Percentiles rank a stretch among this genome's conserved stretches.
phyloP scores from a whole-genome alignment of 2,329 filamentous ascomycete species.

The Aspergillus udagawae region DNA sequence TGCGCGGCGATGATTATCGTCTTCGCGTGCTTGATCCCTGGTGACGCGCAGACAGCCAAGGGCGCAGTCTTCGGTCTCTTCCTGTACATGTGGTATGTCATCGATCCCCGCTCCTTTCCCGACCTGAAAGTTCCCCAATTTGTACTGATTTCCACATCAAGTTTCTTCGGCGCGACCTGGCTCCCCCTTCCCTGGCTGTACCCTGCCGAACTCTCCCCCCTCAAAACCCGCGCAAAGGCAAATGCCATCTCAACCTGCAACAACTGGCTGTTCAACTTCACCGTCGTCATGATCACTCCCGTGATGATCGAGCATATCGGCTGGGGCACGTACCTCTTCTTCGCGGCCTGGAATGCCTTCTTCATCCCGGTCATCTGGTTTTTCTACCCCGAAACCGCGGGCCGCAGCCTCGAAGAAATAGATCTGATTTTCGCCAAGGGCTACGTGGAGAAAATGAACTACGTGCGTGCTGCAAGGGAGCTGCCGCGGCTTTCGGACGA shows the following conservation, averaged over 20 bases:
- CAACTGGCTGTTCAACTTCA: constrained; percentile 57
- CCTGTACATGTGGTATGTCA: constrained; percentile 52
- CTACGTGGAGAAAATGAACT: constrained; percentile 39
- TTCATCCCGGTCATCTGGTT: constrained; percentile 53
- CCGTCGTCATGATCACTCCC: constrained; percentile 49
- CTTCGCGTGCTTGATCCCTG: constrained; percentile 38
- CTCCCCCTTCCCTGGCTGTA: constrained; percentile 59
- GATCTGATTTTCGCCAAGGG: constrained; percentile 45
- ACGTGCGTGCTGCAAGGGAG: constrained; percentile 30
- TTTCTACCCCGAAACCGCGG: constrained; percentile 52
- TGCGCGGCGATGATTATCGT: constrained; percentile 38
- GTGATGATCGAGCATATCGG: constrained; percentile 37
- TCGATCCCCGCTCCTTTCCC: no score
- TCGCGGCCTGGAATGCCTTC: constrained; percentile 37
- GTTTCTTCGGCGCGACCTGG: constrained; percentile 64
- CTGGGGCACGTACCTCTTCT: constrained; percentile 45
- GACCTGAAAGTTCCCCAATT: constrained; percentile 5
- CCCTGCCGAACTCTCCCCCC: constrained; percentile 51
- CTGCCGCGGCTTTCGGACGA: constrained; percentile 33
- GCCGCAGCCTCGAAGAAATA: constrained; percentile 43
- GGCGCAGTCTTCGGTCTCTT: constrained; percentile 58
- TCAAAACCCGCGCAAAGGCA: constrained; percentile 54
- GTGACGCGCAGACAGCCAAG: constrained; percentile 22
- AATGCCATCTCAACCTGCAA: constrained; percentile 52
- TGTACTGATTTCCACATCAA: constrained; percentile 21